A percentile compares a stretch with the other conserved stretches of the same genome.
These are phyloP conservation scores for Sclerotinia sclerotiorum DNA, from an alignment of 2,329 filamentous ascomycete genomes.

Conservation along the genomic window DNA sequence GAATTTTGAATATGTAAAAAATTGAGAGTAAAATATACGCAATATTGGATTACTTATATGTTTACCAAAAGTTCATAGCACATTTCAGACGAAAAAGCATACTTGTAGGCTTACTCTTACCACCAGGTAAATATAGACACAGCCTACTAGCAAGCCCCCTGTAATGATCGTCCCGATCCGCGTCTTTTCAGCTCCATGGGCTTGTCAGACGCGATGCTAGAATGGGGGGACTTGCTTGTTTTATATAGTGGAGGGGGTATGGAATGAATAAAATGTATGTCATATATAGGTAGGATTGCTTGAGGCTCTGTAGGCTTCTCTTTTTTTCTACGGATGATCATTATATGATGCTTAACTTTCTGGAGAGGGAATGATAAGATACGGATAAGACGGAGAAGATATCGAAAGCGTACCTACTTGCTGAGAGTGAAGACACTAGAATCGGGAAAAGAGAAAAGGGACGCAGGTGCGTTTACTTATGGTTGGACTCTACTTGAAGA, in stretches of 20 bases:
- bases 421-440: not conserved
- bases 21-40: not conserved
- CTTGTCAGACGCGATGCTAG: not conserved
- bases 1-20: not conserved
- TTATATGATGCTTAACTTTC: not conserved
- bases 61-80: no score
- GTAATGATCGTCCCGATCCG: not conserved
- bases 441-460: not conserved
- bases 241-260: not conserved
- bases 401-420: not conserved
- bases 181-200: conserved; percentile 9
- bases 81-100: no score
- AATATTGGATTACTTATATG: not conserved
- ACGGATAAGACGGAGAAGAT: not conserved
- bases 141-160: not conserved
- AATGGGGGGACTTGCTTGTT: not conserved
- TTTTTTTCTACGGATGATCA: not conserved
- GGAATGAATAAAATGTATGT: not conserved
- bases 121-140: not conserved
- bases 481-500: not conserved
- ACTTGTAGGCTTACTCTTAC: no score
- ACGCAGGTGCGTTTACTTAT: not conserved
- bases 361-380: not conserved
- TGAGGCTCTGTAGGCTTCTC: not conserved
- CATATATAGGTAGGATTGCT: not conserved